These are phyloP conservation scores for Solanum arcanum DNA, from an alignment of 257 asterid species.

Conservation along the genomic window DNA sequence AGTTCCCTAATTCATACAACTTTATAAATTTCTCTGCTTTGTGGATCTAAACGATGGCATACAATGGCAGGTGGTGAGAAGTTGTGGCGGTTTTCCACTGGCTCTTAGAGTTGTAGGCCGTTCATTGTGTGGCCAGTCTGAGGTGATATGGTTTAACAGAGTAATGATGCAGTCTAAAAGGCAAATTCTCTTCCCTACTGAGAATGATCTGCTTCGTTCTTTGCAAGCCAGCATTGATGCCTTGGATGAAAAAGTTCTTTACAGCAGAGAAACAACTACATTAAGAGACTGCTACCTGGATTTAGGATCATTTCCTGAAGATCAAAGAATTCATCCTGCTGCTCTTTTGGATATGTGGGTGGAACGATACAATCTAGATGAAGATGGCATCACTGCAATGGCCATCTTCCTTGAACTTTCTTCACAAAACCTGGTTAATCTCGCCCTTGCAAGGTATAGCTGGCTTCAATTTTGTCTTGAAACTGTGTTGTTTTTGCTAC, in stretches of 20 bases:
- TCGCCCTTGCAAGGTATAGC: conserved; percentile 17
- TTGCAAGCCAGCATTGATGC: conserved; percentile 22
- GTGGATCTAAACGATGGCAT: neutral
- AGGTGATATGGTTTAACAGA: conserved; percentile 11
- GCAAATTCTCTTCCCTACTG: conserved; percentile 8
- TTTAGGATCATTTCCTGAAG: conserved; percentile 24
- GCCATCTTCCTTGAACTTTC: conserved; percentile 11
- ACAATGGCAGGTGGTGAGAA: conserved; percentile 12
- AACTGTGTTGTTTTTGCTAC: neutral
- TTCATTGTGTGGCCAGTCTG: conserved; percentile 14
- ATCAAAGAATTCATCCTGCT: conserved; percentile 20
- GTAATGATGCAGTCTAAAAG: conserved; percentile 5
- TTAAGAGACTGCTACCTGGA: conserved; percentile 20
- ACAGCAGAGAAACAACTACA: neutral
- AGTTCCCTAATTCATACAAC: neutral
- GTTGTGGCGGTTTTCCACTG: conserved; percentile 24
- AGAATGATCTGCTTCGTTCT: conserved; percentile 4
- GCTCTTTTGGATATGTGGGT: conserved; percentile 26
- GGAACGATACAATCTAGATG: conserved; percentile 21
- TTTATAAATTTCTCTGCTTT: neutral
- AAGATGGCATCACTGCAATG: conserved; percentile 8
- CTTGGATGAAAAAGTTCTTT: neutral
- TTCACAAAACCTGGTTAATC: conserved; percentile 19
- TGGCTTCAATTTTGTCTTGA: neutral
- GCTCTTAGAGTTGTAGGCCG: conserved; percentile 27